These are phyloP conservation scores for Ophiostoma himal-ulmi DNA, from an alignment of 2,329 filamentous ascomycete genomes.

Conservation along the genomic window DNA sequence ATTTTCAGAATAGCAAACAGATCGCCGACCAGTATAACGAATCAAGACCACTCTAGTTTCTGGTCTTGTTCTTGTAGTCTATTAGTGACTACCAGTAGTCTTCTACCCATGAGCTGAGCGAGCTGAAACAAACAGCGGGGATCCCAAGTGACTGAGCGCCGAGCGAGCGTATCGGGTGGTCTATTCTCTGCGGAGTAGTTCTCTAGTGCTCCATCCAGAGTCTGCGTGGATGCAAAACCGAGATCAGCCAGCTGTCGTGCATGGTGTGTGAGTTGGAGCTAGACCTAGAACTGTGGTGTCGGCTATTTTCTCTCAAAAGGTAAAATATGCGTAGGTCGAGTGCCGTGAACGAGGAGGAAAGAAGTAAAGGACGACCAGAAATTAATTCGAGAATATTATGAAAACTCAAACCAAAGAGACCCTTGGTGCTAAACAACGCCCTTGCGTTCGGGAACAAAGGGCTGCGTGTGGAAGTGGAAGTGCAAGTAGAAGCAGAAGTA, in stretches of 20 bases:
- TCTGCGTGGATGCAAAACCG: too few species aligned
- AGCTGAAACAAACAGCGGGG: too few species aligned
- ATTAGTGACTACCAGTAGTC: neutral
- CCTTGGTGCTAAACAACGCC: neutral
- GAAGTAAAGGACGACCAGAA: too few species aligned
- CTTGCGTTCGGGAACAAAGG: neutral
- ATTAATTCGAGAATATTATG: too few species aligned
- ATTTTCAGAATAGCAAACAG: too few species aligned
- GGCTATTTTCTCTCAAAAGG: neutral
- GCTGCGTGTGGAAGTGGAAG: neutral
- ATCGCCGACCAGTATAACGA: neutral
- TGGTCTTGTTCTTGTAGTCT: neutral
- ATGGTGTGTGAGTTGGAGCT: neutral
- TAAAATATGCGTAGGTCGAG: neutral
- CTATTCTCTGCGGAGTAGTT: too few species aligned
- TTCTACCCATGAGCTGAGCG: too few species aligned
- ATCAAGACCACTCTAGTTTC: neutral
- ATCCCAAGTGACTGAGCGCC: too few species aligned
- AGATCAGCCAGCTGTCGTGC: too few species aligned
- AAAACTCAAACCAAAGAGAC: too few species aligned
- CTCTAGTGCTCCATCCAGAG: too few species aligned
- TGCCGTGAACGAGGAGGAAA: neutral
- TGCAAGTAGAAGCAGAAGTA: neutral
- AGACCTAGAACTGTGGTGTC: neutral
- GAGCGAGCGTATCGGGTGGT: too few species aligned